Base-by-base conservation (phyloP, 768 basidiomycete species). In the Agrocybe pediades region DNA sequence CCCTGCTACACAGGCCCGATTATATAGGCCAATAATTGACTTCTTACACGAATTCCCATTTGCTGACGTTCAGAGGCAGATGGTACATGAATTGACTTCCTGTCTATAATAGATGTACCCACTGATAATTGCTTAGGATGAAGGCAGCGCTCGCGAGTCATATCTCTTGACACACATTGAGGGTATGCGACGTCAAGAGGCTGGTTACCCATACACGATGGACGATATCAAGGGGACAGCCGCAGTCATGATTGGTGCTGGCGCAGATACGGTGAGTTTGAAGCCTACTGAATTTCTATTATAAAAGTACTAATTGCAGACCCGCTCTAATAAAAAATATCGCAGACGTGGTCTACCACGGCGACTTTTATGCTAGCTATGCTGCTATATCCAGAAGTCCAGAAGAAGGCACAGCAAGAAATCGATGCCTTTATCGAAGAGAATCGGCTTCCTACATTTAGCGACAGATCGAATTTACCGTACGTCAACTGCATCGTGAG, bases 1-100 rank as follows among this genome's bases (percentile, higher is more conserved):
- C 15, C 85, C 84, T 69, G 78, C 81, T 60, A 64, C 59, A 53
- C 76, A 68, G 57, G 85, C 83, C 0, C 71, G 66, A 30, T 68
- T 68, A 26, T 85, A 81, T 78, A 69, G 71, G 21, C 65, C 68
- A 1, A 82, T 78, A 0, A 69, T 85, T 19, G 59, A 67, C 24
- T 71, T 81, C 26, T 73, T 82, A 76, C 80, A 81, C 25, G 73
- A 79, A 15, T 71, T 68, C 53, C 84, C 84, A 6, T 72, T 78
- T 60, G 71, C 74, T 30, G 79, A 77, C 44, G 83, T 82, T 42
- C 81, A 82, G 61, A 76, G 82, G 54, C 78, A 85, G 62, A 77
- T 85, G 70, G 83, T 83, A 24, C n/a, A n/a, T n/a, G n/a, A n/a
- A n/a, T n/a, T n/a, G n/a, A n/a, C n/a, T n/a, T n/a, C n/a, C n/a